Evolutionary conservation across 495 filamentous ascomycete genomes (phyloP).

Genomic region (Aspergillus hancockii): DNA sequence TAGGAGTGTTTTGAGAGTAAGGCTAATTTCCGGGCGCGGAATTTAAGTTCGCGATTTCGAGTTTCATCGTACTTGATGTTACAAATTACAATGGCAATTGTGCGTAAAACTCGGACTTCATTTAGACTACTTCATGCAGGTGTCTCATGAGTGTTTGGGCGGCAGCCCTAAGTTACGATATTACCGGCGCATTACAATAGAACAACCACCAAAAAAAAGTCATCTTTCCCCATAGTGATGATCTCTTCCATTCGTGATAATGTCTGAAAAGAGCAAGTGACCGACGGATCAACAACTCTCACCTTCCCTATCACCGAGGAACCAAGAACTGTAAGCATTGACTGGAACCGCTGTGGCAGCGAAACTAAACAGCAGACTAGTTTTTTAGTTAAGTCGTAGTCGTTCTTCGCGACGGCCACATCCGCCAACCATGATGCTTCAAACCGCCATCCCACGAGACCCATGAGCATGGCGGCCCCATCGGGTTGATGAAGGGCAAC

Average conservation of each 20-base stretch:
- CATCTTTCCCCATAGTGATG: not conserved
- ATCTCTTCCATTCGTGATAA: constrained; percentile 2
- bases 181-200: not conserved
- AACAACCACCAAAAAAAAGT: not conserved
- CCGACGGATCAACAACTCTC: constrained; percentile 15
- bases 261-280: constrained; percentile 15
- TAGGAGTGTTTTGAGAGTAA: not conserved
- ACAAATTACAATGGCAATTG: constrained; percentile 1
- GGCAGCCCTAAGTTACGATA: no score
- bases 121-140: not conserved
- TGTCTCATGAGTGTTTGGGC: not conserved
- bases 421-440: constrained; percentile 11
- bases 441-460: constrained; percentile 19
- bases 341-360: not conserved
- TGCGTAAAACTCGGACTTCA: not conserved
- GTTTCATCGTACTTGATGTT: constrained; percentile 1
- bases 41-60: not conserved
- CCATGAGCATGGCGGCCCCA: constrained; percentile 15
- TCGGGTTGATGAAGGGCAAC: constrained; percentile 4
- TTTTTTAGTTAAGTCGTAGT: not conserved
- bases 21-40: not conserved
- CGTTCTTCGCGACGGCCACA: constrained; percentile 3
- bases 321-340: constrained; percentile 7
- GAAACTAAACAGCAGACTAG: constrained; percentile 6
- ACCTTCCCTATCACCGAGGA: constrained; percentile 5